Evolutionary conservation across 208 protist genomes (phyloP), one percentile per base, ranked within the genome.

Genomic region (Leishmania tropica): DNA sequence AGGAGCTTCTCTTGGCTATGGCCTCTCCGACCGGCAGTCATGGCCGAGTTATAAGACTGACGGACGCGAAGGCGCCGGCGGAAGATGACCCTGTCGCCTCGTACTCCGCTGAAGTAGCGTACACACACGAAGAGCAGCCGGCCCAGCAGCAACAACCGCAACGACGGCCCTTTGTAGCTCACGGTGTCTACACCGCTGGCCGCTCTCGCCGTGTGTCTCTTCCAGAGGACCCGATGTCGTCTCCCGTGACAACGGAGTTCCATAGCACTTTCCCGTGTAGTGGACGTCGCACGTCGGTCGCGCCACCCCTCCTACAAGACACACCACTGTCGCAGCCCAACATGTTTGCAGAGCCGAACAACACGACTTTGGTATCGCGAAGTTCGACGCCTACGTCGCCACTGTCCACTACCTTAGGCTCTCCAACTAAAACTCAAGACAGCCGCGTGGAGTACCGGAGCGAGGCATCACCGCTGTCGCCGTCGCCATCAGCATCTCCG

Each of bases 1-100:
- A n/a, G n/a, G n/a, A 81, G 56, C 75, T 88, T 21, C 85, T 88
- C 0, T 7, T 82, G 3, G 17, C 79, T 3, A 76, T 86, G 65
- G 35, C 45, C 10, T 42, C 83, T 51, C 35, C 60, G 17, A 21
- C 53, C 31, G 40, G 53, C 37, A 67, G 56, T 35, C 31, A 64
- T 64, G 24, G 15, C 70, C 70, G 42, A 51, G 42, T 10, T 51
- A 28, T 21, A 74, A 51, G 45, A 53, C 42, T 40, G 70, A 35
- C 24, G 3, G 28, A 31, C 31, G 70, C 10, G 45, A 45, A 17
- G 70, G 70, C 13, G 35, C 7, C 17, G 24, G 70, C 2, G 21
- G 70, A 53, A 8, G 70, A 54, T 10, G 37, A 51, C 28, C 11
- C 8, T 53, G 70, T 53, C 24, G 70, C 45, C 24, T 31, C 45